These are phyloP conservation scores for Psophocarpus tetragonolobus DNA, from an alignment of 306 rosid species.

Conservation along the genomic window DNA sequence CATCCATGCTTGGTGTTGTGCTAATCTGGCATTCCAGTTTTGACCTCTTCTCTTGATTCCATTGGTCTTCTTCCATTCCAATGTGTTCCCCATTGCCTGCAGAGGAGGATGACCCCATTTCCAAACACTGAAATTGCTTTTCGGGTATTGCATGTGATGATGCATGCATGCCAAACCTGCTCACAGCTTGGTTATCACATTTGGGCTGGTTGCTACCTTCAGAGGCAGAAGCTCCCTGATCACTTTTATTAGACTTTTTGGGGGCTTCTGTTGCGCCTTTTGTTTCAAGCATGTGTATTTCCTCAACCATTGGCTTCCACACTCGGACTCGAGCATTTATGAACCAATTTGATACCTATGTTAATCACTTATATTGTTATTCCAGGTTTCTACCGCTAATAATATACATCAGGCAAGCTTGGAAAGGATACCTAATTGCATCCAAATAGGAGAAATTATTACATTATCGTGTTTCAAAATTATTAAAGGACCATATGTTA, in stretches of 20 bases:
- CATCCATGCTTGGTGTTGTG: conserved; percentile 48
- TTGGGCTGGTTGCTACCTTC: conserved; percentile 35
- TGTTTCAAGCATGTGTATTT: conserved; percentile 90
- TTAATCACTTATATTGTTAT: conserved; percentile 10
- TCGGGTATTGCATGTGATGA: neutral
- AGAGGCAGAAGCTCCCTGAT: conserved; percentile 32
- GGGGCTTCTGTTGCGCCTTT: conserved; percentile 45
- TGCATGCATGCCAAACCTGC: conserved; percentile 10
- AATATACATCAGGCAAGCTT: neutral
- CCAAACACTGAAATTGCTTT: conserved; percentile 46
- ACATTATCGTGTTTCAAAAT: too few relatives aligned
- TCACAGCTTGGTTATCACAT: neutral
- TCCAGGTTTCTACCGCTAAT: neutral
- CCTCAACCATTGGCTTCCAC: conserved; percentile 99
- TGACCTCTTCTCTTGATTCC: conserved; percentile 66
- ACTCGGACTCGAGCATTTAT: conserved; percentile 94
- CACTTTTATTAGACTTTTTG: conserved; percentile 31
- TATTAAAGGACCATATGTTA: too few relatives aligned
- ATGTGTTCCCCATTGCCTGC: conserved; percentile 33
- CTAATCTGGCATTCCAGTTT: conserved; percentile 49
- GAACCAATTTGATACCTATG: conserved; percentile 97
- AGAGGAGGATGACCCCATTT: conserved; percentile 37
- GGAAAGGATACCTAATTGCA: neutral
- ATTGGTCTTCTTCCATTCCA: conserved; percentile 31
- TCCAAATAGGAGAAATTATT: too few relatives aligned